Percentiles rank a stretch among this genome's conserved stretches.
Conservation (phyloP, 2,329 filamentous ascomycete species). For the Neodidymelliopsis sp. region DNA sequence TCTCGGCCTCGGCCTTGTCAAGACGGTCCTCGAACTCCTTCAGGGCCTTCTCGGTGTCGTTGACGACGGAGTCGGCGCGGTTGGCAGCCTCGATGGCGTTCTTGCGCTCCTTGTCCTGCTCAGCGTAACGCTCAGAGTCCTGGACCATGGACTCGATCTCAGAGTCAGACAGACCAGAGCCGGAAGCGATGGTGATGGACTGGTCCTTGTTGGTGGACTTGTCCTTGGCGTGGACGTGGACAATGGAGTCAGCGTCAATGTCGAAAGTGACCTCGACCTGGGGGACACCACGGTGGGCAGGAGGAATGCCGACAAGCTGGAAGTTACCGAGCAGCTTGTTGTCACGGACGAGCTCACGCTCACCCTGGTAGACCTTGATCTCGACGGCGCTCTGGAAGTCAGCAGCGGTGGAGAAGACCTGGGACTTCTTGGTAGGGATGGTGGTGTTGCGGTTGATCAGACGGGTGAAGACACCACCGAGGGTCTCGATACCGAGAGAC, state of each 20-base stretch:
- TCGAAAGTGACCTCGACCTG: constrained; percentile 99
- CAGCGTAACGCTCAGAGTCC: constrained; percentile 96
- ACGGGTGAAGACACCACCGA: constrained; percentile 96
- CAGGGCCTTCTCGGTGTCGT: constrained; percentile 97
- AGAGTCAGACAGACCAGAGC: constrained; percentile 90
- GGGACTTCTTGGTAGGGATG: constrained; percentile 98
- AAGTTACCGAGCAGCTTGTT: constrained; percentile 99
- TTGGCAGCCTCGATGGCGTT: constrained; percentile 93
- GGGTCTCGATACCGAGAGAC: constrained; percentile 97
- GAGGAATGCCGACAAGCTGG: constrained; percentile 97
- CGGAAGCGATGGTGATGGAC: constrained; percentile 98
- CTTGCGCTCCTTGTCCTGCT: constrained; percentile 97
- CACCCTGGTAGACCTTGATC: constrained; percentile 99
- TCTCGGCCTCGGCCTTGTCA: constrained; percentile 93
- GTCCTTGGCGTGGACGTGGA: constrained; percentile 98
- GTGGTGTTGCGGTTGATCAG: constrained; percentile 99
- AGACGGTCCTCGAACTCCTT: constrained; percentile 96
- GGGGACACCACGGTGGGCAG: constrained; percentile 93
- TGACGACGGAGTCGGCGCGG: constrained; percentile 93
- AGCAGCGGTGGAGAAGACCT: constrained; percentile 95
- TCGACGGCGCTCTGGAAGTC: constrained; percentile 99
- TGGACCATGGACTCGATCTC: constrained; percentile 98
- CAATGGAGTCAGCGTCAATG: constrained; percentile 97
- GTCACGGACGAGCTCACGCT: constrained; percentile 97
- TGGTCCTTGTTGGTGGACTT: constrained; percentile 99